Base-by-base conservation (phyloP, 371 early-diverging fungal species). In the Mycotypha africana region DNA sequence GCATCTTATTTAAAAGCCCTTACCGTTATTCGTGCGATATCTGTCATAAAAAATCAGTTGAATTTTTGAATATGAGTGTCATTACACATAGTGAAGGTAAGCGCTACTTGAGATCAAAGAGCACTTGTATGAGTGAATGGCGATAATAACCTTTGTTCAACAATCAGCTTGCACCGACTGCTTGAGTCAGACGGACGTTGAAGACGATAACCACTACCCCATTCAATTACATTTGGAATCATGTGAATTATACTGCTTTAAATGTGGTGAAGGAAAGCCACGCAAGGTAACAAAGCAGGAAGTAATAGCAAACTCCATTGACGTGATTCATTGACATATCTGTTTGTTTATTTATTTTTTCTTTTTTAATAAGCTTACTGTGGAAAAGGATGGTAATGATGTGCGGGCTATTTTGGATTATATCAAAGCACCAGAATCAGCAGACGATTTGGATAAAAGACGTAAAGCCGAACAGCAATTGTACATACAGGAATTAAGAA, bases 401-500 rank as follows among this genome's bases (percentile, higher is more conserved):
- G 35, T 31, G 6, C 19, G 32, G 11, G 1, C 7, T n/a, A 41
- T 33, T 28, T 8, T 47, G 28, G 38, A 43, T 9, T 39, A 45
- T 22, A 49, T 66, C 10, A 49, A 50, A 14, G 34, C 48, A 38
- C 44, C 47, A 26, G 59, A 50, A 32, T 47, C 47, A n/a, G 47
- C 40, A 14, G 58, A 57, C 4, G 50, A 60, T 47, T 36, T 67
- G 45, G 66, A 63, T 25, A 56, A 56, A 40, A 62, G 70, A 56
- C 70, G 70, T 23, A 65, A 63, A 52, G 59, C 64, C 16, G 70
- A 70, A 28, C 70, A 70, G 21, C 40, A 38, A 21, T 49, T 65
- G 3, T 70, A 70, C 45, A 49, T 70, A n/a, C 70, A 70, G 46
- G 70, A 70, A 46, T 49, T 70, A 16, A 51, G 70, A 53, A 38